Base-by-base conservation (phyloP, 1,284 basidiomycete species). In the Cronartium quercuum region DNA sequence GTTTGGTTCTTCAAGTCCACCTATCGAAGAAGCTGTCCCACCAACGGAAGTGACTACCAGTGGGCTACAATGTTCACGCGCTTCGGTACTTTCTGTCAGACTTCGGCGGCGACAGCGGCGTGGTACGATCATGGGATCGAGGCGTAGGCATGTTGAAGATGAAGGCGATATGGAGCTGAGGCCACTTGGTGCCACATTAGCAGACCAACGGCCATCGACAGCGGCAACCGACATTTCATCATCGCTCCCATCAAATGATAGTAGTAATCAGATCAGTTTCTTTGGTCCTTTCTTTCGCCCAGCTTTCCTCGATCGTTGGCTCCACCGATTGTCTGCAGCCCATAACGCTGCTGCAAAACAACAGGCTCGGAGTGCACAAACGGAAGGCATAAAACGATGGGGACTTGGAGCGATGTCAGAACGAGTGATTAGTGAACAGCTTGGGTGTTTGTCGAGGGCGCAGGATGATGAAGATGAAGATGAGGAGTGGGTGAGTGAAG, bases 291-390 rank as follows among this genome's bases (percentile, higher is more conserved):
- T 68, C 29, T 38, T 21, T 41, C 40, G 29, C 10, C 61, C 61
- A 15, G 61, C 7, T 24, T 71, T 71, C 47, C 29, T 71, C 18
- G 40, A 63, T 18, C 68, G 62, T 4, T 71, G 68, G 68, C 21
- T 64, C 18, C 61, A 62, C 7, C 51, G 41, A 3, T 47, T 71
- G 12, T 51, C 37, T 29, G 42, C 41, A 9, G 68, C 68, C 3
- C 68, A 71, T 24, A 71, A 71, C 47, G 68, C 60, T 29, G 68
- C 68, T 1, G 68, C 68, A 21, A 71, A 71, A 62, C 21, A 64
- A 55, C 68, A 71, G 47, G 68, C 68, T 34, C 58, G 42, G 21
- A 51, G 24, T 24, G 68, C 68, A 24, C 37, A 61, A 3, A 61
- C 57, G 6, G 68, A 69, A 18, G 58, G 62, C 24, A 60, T 63